A percentile compares a stretch with the other conserved stretches of the same genome.
phyloP scores from a whole-genome alignment of 257 asterid species.

The Dorcoceras hygrometricum region DNA sequence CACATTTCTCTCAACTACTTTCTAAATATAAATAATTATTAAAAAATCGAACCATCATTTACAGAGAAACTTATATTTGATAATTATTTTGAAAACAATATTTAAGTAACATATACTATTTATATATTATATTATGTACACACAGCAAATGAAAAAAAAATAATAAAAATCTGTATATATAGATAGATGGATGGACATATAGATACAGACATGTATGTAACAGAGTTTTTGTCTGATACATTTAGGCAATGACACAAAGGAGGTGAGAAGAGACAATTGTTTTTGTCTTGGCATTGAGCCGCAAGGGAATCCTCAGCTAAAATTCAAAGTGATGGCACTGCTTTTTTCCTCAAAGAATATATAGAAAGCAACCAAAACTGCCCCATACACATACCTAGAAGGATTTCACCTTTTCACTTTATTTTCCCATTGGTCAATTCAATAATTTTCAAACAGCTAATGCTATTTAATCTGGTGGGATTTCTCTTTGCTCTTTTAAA shows the following conservation, averaged over 20 bases:
- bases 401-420: neutral
- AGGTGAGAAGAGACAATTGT: constrained; percentile 22
- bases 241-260: constrained; percentile 33
- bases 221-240: constrained; percentile 30
- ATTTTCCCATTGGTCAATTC: constrained; percentile 3
- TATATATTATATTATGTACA: too few species aligned
- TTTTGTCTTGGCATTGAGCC: constrained; percentile 29
- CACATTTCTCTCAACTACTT: too few species aligned
- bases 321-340: constrained; percentile 10
- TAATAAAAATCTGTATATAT: too few species aligned
- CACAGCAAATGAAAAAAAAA: too few species aligned
- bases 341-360: neutral
- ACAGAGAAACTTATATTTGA: too few species aligned
- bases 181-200: too few species aligned
- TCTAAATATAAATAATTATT: too few species aligned
- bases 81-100: too few species aligned
- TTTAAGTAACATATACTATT: too few species aligned
- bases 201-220: neutral
- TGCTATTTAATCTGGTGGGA: neutral
- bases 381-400: neutral
- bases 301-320: constrained; percentile 14
- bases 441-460: neutral
- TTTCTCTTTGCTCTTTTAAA: neutral
- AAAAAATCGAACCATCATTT: too few species aligned
- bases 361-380: neutral